Base-by-base conservation (phyloP, 2,329 filamentous ascomycete genomes). In the Phaeophleospora eucalypticola region DNA sequence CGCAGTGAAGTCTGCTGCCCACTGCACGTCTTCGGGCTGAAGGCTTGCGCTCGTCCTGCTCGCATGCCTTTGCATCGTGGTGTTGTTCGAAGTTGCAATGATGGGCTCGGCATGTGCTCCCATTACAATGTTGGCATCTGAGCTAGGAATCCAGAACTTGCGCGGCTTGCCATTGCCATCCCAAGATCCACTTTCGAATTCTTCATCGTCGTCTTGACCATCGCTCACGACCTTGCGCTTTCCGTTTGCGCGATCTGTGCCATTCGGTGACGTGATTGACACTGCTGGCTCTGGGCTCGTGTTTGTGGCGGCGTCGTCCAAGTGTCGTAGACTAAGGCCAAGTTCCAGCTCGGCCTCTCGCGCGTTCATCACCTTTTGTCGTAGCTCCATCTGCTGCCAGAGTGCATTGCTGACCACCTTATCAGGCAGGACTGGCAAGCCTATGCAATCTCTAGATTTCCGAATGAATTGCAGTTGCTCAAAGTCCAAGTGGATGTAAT, bases 401-500 rank as follows among this genome's bases (percentile, higher is more conserved):
- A 81, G 59, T 2, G 78, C 77, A 55, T 76, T 75, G 3, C 70
- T 74, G 32, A 80, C 74, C 38, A 79, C 75, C 44, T 72, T 72
- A 42, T 80, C 77, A 1, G 76, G 74, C 60, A 80, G 68, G 27
- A 80, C 70, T 2, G 76, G 76, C 2, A 79, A 61, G 3, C 77
- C 77, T 39, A 81, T 70, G 12, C 74, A 64, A 54, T 81, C 78
- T 36, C 71, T 70, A 17, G 76, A 68, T 41, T 60, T 65, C 9
- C 71, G 70, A 45, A 81, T 79, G 53, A 72, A 75, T 50, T 80
- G 76, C 7, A 81, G 62, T 49, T 80, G 76, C 53, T 81, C 78
- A 49, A 79, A 80, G 29, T 77, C 73, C 55, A 81, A 70, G 58
- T 81, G 78, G 2, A 80, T 69, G 61, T 80, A 81, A 57, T 81